Evolutionary conservation across 1,284 basidiomycete genomes (phyloP), one percentile per base, ranked within the genome.

Genomic region (Tylopilus sp.): DNA sequence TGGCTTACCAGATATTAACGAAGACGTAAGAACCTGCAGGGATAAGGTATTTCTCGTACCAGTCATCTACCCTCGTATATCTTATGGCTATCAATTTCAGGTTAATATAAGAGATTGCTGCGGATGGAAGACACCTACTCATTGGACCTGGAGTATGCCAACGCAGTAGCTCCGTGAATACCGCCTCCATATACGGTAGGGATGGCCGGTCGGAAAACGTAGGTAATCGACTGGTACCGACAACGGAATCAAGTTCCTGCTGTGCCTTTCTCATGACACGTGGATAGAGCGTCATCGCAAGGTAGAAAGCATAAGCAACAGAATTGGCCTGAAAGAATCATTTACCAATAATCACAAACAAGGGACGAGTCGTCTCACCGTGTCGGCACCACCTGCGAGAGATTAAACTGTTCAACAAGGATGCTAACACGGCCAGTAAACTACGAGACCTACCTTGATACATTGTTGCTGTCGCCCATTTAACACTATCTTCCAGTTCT

Each of bases 71-170:
- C 55, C 77, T 81, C 0, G 80, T 82, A n/a, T 82, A 78, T 71
- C 88, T 87, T 1, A 67, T 60, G 36, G 86, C 82, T 41, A 86
- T 78, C 24, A 18, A 61, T 36, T 56, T 55, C 41, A 22, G 47
- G 19, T 62, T 38, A 53, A 29, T 49, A 22, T 4, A 2, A 18
- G 7, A 26, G 0, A n/a, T 39, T 12, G 36, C n/a, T 36, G 4
- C 33, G 55, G 26, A 32, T 7, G n/a, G 56, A 26, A 18, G 16
- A 8, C 9, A 56, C 79, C 60, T 57, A 85, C 85, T 86, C 51
- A 79, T 81, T 6, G 87, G 86, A 26, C 78, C 81, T n/a, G 87
- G 86, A 5, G 82, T 76, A 60, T 87, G 82, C 89, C 89, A 91
- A 16, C 89, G 83, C 58, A 91, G 75, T n/a, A 88, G 83, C 75